These are phyloP conservation scores for Venturia effusa DNA, from an alignment of 2,329 filamentous ascomycete genomes.

Conservation along the genomic window DNA sequence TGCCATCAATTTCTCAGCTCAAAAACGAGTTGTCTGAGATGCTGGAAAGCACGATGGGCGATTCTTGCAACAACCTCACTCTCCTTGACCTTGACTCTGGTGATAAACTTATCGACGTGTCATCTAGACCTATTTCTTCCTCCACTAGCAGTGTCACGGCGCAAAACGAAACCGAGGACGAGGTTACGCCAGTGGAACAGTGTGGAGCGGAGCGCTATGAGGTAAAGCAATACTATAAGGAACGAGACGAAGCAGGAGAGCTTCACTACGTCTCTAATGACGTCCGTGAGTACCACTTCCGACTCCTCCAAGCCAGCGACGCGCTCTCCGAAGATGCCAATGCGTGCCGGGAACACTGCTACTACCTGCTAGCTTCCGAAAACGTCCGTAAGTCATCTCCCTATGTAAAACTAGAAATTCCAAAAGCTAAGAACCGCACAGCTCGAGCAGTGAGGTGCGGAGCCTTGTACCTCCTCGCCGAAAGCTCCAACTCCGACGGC, in stretches of 20 bases:
- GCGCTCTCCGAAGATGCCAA: background rate
- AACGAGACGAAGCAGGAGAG: background rate
- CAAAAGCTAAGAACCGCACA: background rate
- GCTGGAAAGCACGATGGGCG: background rate
- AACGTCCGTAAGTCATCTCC: background rate
- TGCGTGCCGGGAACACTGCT: background rate
- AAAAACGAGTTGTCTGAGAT: background rate
- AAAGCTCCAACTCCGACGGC: background rate
- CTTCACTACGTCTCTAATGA: background rate
- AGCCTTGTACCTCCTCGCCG: background rate
- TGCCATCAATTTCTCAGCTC: background rate
- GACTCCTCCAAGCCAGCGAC: background rate
- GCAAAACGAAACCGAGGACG: background rate
- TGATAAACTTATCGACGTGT: background rate
- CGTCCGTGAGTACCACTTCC: background rate
- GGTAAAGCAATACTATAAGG: background rate
- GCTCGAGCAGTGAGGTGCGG: background rate
- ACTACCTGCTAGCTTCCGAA: background rate
- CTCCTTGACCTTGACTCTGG: background rate
- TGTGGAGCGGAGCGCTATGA: background rate
- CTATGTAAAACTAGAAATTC: background rate
- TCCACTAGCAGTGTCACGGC: background rate
- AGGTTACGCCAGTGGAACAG: background rate
- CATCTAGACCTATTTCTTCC: background rate
- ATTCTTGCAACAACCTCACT: background rate